Evolutionary conservation across 805 yeast species (phyloP).

Genomic region (Cyberlindnera amylophila): DNA sequence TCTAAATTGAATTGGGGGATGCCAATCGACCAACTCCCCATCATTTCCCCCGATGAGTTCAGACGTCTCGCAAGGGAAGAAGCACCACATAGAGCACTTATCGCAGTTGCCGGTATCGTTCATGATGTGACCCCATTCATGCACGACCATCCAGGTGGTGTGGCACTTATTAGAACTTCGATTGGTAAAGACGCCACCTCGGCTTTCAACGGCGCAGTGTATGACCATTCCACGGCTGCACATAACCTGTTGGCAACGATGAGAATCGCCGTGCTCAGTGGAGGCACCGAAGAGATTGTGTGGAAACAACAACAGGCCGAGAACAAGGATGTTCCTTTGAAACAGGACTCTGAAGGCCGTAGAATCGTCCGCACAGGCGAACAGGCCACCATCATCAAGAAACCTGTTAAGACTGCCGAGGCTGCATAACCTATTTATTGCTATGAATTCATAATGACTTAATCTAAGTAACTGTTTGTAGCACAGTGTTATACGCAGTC

Average conservation of each 20-base stretch:
- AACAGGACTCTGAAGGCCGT: constrained; percentile 50
- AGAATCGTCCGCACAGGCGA: constrained; percentile 57
- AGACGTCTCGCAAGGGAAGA: constrained; percentile 34
- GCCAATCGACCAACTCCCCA: constrained; percentile 83
- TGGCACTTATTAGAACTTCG: constrained; percentile 70
- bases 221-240: constrained; percentile 90
- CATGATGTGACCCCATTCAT: constrained; percentile 92
- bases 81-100: constrained; percentile 56
- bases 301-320: constrained; percentile 71
- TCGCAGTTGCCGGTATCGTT: constrained; percentile 84
- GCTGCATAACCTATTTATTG: constrained; percentile 43
- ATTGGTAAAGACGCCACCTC: constrained; percentile 92
- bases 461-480: not conserved
- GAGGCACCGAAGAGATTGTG: constrained; percentile 76
- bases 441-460: not conserved
- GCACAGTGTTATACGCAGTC: too few species aligned
- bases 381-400: constrained; percentile 47
- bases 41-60: constrained; percentile 53
- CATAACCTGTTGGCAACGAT: constrained; percentile 85
- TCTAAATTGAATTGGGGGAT: constrained; percentile 89
- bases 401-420: constrained; percentile 50
- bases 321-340: constrained; percentile 60
- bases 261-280: constrained; percentile 85
- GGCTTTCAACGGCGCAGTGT: constrained; percentile 94
- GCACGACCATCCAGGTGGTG: constrained; percentile 92